These are phyloP conservation scores for Obba rivulosa DNA, from an alignment of 768 basidiomycete species.

Conservation along the genomic window DNA sequence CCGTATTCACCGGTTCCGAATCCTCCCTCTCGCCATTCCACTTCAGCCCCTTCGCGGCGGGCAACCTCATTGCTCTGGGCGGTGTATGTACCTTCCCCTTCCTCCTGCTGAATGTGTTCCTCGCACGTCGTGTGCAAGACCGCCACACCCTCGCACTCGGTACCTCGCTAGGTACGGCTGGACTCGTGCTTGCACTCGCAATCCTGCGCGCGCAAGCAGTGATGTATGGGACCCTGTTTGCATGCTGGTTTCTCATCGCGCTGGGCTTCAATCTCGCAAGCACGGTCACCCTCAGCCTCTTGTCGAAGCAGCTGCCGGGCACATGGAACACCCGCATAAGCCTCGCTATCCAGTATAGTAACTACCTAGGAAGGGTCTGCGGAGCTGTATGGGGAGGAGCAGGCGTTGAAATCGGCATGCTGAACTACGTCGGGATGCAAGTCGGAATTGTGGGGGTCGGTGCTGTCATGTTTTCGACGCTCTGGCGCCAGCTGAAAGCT, in stretches of 20 bases:
- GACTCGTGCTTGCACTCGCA: conserved; percentile 45
- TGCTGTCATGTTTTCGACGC: conserved; percentile 41
- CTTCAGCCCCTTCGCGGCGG: conserved; percentile 59
- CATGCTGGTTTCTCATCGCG: conserved; percentile 53
- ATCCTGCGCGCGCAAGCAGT: conserved; percentile 37
- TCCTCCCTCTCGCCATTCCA: conserved; percentile 30
- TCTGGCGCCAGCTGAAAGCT: conserved; percentile 63
- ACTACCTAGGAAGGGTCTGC: conserved; percentile 57
- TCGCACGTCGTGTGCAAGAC: conserved; percentile 56
- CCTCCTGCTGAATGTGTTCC: conserved; percentile 54
- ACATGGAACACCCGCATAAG: conserved; percentile 54
- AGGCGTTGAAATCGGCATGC: conserved; percentile 56
- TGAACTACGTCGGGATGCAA: conserved; percentile 53
- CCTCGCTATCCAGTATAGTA: conserved; percentile 65
- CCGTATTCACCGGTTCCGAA: conserved; percentile 42
- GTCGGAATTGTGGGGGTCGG: conserved; percentile 58
- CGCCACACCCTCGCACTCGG: conserved; percentile 53
- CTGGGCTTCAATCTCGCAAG: conserved; percentile 72
- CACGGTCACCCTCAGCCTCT: conserved; percentile 59
- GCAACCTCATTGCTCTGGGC: conserved; percentile 67
- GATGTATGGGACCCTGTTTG: conserved; percentile 42
- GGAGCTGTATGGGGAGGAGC: conserved; percentile 68
- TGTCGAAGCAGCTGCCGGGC: conserved; percentile 65
- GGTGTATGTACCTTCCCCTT: conserved; percentile 61
- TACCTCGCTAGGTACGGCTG: conserved; percentile 42